Base-by-base conservation (phyloP, 805 yeast genomes). In the Yamadazyma paraphyllophila region DNA sequence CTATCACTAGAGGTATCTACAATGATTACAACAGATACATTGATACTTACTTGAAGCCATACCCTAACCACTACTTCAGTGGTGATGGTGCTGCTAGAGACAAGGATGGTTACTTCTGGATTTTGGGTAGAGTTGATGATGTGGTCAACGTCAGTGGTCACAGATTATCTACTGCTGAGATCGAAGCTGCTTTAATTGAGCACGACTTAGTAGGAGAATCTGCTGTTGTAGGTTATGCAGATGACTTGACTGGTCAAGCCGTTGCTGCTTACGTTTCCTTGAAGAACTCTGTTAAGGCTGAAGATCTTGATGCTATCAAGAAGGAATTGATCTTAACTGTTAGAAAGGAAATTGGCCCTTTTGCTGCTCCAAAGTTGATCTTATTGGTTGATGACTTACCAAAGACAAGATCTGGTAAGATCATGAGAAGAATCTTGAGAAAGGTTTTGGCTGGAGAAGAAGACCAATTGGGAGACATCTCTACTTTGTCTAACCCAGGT, bases 71-170 rank as follows among this genome's bases (percentile, higher is more conserved):
- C 71, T 94, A 90, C 74, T 94, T 94, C 77, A 87, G 97, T 10
- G 99, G 99, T 59, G 99, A 92, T 66, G 98, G 98, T 71, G 98
- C 97, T 44, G 98, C 96, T 36, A 83, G 97, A 65, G 99, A 94
- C 67, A 81, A 81, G 51, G 98, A 94, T 62, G 98, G 98, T 41
- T 94, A 83, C 77, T 88, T 83, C 74, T 94, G 98, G 97, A 92
- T 94, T 66, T 81, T 92, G 68, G 99, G 99, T 60, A 85, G 99
- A 69, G 97, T 94, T 53, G 98, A 94, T 66, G 99, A 94, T 61
- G 98, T 94, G 48, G 99, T 92, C 56, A 94, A 94, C 63, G 98
- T 94, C 33, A 85, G 96, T 43, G 99, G 99, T 55, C 99, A 94
- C 72, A 84, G 99, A 69, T 78, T 94, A 56, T 89, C 97, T n/a